A percentile compares a stretch with the other conserved stretches of the same genome.
Evolutionary conservation across 108 stramenopile genomes (phyloP).

Genomic region (Stephanodiscus minutulus): DNA sequence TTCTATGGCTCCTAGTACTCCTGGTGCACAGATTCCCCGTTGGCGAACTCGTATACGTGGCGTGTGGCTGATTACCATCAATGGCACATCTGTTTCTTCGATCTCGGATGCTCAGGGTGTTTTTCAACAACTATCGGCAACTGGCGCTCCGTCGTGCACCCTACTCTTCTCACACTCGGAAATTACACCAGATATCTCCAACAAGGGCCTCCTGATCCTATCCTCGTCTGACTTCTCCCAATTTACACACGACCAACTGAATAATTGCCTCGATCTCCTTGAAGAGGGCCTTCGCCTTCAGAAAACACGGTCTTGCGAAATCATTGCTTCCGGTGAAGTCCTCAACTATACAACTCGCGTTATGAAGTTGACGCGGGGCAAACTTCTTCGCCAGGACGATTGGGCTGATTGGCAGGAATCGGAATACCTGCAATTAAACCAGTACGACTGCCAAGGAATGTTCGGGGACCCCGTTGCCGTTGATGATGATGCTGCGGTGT

Average conservation of each 20-base stretch:
- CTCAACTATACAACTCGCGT: neutral
- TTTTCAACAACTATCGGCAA: neutral
- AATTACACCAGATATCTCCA: neutral
- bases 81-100: neutral
- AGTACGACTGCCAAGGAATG: neutral
- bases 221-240: neutral
- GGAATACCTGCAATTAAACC: neutral
- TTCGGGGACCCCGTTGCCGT: neutral
- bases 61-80: neutral
- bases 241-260: neutral
- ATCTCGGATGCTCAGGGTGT: neutral
- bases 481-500: neutral
- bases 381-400: neutral
- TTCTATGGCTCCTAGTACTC: neutral
- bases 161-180: neutral
- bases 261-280: neutral
- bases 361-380: neutral
- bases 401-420: neutral
- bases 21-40: neutral
- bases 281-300: neutral
- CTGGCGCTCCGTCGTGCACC: neutral
- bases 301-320: neutral
- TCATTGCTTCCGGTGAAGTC: neutral
- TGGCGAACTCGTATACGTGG: neutral
- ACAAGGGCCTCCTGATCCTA: neutral